Base-by-base conservation (phyloP, 768 basidiomycete species). In the Tylopilus cervinicoccineus region DNA sequence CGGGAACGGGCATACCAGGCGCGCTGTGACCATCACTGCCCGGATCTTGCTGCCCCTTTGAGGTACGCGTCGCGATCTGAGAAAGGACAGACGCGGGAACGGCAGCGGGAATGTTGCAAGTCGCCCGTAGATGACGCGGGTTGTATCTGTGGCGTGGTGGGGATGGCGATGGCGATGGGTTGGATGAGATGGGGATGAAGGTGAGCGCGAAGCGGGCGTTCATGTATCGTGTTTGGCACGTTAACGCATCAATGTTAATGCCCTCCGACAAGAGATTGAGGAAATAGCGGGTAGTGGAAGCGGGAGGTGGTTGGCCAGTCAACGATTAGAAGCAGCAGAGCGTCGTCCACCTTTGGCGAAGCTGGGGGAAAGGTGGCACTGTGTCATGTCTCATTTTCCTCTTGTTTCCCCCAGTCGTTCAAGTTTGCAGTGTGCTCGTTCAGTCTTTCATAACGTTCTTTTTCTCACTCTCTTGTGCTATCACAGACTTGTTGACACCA, bases 191-290 rank as follows among this genome's bases (percentile, higher is more conserved):
- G 57, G 56, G 57, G 3, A 13, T 44, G 42, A 27, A 28, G 2
- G 19, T 41, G 29, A 17, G 14, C 32, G 67, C 70, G 72, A 62
- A 60, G 8, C 50, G 45, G 22, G 47, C 36, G 29, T 62, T 56
- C 9, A 31, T 53, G 60, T 53, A n/a, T n/a, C n/a, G n/a, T n/a
- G n/a, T n/a, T 62, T 2, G 50, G 38, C 39, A 6, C 45, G 9
- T 22, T 50, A 13, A 7, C 48, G n/a, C 44, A 26, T 40, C 53
- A 17, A 8, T 34, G 50, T 10, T 28, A 31, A 29, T 26, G 6
- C 43, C 58, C 6, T 8, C n/a, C 4, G 51, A 56, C n/a, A 44
- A 43, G 28, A 9, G 11, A 17, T 20, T 36, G 34, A 48, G 42
- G 37, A 44, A 38, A 23, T 14, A 10, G 26, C 22, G 31, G 41